A percentile compares a stretch with the other conserved stretches of the same genome.
Conservation (phyloP, 768 basidiomycete genomes). For the Pulveroboletus sp. region DNA sequence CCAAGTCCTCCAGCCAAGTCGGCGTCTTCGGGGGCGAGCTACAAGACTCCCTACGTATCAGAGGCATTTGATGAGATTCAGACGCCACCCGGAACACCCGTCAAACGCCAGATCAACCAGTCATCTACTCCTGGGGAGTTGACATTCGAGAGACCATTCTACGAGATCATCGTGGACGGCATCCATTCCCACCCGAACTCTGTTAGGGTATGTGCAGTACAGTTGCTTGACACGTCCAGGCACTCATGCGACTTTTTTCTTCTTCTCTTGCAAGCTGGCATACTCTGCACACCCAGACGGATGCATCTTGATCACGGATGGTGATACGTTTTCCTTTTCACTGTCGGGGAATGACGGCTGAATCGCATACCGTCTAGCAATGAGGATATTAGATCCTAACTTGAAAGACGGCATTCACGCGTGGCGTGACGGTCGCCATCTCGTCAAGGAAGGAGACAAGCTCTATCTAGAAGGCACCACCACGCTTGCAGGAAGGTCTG, state of each 20-base stretch:
- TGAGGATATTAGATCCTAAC: conserved; percentile 82
- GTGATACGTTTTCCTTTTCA: conserved; percentile 36
- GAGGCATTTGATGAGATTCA: conserved; percentile 60
- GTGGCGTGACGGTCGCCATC: conserved; percentile 80
- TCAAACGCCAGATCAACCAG: conserved; percentile 17
- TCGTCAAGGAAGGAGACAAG: conserved; percentile 76
- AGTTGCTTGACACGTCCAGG: neutral
- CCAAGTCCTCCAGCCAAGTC: conserved; percentile 13
- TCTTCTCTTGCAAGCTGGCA: conserved; percentile 50
- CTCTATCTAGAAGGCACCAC: conserved; percentile 81
- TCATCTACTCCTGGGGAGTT: conserved; percentile 40
- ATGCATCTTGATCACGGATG: conserved; percentile 87
- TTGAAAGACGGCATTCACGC: conserved; percentile 80
- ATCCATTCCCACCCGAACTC: conserved; percentile 90
- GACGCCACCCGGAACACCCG: conserved; percentile 54
- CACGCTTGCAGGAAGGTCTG: conserved; percentile 84
- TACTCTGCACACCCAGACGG: conserved; percentile 81
- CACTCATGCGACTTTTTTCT: neutral
- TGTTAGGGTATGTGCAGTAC: conserved; percentile 57
- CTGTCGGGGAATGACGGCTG: neutral
- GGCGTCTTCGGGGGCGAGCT: conserved; percentile 5
- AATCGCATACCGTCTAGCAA: conserved; percentile 42
- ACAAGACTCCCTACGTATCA: conserved; percentile 34
- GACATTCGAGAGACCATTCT: conserved; percentile 68
- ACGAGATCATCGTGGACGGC: conserved; percentile 87